A percentile compares a stretch with the other conserved stretches of the same genome.
phyloP scores from a whole-genome alignment of 768 basidiomycete species.

The Boletus sp. region DNA sequence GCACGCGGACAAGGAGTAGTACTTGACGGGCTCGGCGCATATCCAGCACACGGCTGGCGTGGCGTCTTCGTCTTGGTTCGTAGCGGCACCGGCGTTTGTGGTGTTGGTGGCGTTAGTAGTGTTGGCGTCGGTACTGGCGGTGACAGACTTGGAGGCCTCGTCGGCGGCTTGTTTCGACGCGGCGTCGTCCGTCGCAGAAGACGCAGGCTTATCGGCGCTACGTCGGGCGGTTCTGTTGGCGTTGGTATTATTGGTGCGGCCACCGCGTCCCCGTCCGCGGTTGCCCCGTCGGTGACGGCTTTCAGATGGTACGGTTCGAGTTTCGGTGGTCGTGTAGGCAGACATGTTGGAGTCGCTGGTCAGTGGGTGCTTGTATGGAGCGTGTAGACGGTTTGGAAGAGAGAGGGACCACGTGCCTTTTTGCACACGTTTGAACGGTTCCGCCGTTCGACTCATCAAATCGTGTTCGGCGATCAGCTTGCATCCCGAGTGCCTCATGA shows the following conservation, averaged over 20 bases:
- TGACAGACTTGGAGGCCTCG: neutral
- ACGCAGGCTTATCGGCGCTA: neutral
- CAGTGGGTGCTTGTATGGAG: too few species aligned
- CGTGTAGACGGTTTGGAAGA: too few species aligned
- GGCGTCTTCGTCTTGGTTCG: constrained; percentile 37
- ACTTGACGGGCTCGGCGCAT: constrained; percentile 92
- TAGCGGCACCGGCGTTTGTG: neutral
- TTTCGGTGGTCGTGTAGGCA: constrained; percentile 17
- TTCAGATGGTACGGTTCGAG: neutral
- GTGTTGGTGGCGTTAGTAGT: neutral
- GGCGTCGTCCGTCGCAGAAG: neutral
- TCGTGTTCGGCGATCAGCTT: too few species aligned
- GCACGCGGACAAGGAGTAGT: constrained; percentile 84
- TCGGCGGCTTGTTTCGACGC: neutral
- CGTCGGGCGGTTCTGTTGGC: constrained; percentile 6
- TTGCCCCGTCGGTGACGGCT: constrained; percentile 15
- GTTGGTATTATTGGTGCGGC: neutral
- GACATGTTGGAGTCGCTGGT: constrained; percentile 13
- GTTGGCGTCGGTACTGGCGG: neutral
- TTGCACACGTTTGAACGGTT: too few species aligned
- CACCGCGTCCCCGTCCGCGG: constrained; percentile 22
- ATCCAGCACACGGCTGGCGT: constrained; percentile 69
- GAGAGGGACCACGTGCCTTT: too few species aligned
- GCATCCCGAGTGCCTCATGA: too few species aligned
- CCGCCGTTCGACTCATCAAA: too few species aligned